Evolutionary conservation across 2,329 filamentous ascomycete species (phyloP).

Genomic region (Aureobasidium vineae): DNA sequence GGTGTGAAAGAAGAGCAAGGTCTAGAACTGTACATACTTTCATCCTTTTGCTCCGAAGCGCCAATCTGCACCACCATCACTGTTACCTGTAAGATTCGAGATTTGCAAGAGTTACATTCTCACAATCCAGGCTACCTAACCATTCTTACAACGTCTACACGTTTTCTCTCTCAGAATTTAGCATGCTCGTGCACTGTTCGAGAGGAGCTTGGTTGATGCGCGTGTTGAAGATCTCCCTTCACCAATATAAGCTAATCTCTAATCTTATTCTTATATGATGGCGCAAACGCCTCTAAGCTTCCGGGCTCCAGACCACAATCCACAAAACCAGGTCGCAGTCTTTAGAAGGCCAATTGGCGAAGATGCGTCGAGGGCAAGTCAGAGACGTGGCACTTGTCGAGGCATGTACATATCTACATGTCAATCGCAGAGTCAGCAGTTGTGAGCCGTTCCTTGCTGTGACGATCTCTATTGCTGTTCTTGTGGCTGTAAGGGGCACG

Average conservation of each 20-base stretch:
- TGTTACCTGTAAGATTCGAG: too few species aligned
- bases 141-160: neutral
- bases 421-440: neutral
- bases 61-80: neutral
- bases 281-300: slow-evolving; percentile 4
- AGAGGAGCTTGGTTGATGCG: slow-evolving; percentile 5
- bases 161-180: too few species aligned
- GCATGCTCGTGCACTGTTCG: neutral
- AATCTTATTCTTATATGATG: slow-evolving; percentile 19
- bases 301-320: too few species aligned
- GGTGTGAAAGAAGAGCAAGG: neutral
- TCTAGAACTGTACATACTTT: neutral
- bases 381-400: neutral
- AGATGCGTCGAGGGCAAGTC: neutral
- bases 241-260: slow-evolving; percentile 15
- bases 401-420: neutral
- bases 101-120: neutral
- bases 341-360: neutral
- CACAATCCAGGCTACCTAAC: too few species aligned
- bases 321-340: neutral
- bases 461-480: neutral
- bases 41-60: neutral
- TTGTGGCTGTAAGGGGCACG: slow-evolving; percentile 9
- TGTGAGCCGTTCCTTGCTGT: slow-evolving; percentile 9
- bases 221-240: slow-evolving; percentile 11